Evolutionary conservation across 305 asterid genomes (phyloP).

Genomic region (Solanum chacoense): DNA sequence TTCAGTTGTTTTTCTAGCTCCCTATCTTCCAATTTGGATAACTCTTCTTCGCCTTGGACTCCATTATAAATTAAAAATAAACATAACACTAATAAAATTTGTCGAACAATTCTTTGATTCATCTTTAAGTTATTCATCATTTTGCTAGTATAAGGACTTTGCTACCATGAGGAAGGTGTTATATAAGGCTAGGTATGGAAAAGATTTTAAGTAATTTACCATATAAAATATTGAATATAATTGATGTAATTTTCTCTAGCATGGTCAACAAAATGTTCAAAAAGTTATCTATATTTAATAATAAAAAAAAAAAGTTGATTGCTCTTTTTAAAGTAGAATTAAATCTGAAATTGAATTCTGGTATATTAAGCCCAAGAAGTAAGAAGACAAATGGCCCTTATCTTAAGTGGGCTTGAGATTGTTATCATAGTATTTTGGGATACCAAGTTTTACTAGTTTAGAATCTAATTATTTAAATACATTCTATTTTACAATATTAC

Average conservation of each 20-base stretch:
- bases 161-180: background rate
- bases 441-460: background rate
- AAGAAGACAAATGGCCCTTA: background rate
- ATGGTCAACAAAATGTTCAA: background rate
- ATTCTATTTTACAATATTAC: fast-evolving
- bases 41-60: background rate
- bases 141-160: background rate
- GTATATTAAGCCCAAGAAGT: background rate
- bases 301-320: background rate
- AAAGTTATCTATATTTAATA: background rate
- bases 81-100: background rate
- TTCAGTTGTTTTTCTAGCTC: background rate
- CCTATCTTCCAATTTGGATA: background rate
- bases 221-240: background rate
- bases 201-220: background rate
- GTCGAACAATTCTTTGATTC: background rate
- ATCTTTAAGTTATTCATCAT: background rate
- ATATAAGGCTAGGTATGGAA: background rate
- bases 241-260: background rate
- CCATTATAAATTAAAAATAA: background rate
- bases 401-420: background rate
- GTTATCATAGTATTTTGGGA: background rate
- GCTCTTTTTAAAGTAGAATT: background rate
- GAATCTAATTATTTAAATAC: background rate
- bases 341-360: background rate